Evolutionary conservation across 1,284 basidiomycete species (phyloP).

Genomic region (Apiotrichum mycotoxinovorans): DNA sequence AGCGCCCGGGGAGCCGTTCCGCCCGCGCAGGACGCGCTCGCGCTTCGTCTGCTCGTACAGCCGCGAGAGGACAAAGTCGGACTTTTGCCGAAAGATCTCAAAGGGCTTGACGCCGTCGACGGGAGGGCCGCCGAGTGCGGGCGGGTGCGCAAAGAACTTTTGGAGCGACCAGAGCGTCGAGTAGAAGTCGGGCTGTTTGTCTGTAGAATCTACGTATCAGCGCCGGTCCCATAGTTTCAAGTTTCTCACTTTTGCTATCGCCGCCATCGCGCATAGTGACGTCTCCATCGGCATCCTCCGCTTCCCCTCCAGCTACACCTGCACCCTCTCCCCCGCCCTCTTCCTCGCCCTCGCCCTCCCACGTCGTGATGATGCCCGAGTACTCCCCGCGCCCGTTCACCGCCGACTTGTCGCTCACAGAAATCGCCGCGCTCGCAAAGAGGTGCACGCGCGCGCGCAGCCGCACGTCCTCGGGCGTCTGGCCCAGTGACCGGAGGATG

Average conservation of each 20-base stretch:
- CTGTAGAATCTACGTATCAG: too few species aligned
- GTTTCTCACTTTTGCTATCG: neutral
- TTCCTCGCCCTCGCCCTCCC: constrained; percentile 34
- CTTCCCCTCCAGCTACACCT: too few species aligned
- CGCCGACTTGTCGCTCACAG: constrained; percentile 45
- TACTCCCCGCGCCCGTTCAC: constrained; percentile 47
- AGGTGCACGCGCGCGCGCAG: constrained; percentile 44
- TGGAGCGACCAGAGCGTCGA: constrained; percentile 48
- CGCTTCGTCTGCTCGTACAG: constrained; percentile 39
- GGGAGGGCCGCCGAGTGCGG: constrained; percentile 36
- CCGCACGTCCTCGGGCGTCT: constrained; percentile 41
- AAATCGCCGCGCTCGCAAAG: constrained; percentile 41
- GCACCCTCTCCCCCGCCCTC: constrained; percentile 29
- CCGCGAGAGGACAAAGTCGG: constrained; percentile 39
- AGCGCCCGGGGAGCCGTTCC: constrained; percentile 20
- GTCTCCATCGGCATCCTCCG: constrained; percentile 5
- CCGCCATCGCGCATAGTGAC: constrained; percentile 6
- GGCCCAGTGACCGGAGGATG: constrained; percentile 39
- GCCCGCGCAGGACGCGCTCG: constrained; percentile 32
- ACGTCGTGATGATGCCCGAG: constrained; percentile 35
- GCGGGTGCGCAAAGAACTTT: constrained; percentile 45
- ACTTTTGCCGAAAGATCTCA: constrained; percentile 35
- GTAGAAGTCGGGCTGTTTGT: constrained; percentile 39
- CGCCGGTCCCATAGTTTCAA: too few species aligned
- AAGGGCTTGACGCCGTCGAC: constrained; percentile 31